These are phyloP conservation scores for Nectriaceae sp. DNA, from an alignment of 2,329 filamentous ascomycete genomes.

Conservation along the genomic window DNA sequence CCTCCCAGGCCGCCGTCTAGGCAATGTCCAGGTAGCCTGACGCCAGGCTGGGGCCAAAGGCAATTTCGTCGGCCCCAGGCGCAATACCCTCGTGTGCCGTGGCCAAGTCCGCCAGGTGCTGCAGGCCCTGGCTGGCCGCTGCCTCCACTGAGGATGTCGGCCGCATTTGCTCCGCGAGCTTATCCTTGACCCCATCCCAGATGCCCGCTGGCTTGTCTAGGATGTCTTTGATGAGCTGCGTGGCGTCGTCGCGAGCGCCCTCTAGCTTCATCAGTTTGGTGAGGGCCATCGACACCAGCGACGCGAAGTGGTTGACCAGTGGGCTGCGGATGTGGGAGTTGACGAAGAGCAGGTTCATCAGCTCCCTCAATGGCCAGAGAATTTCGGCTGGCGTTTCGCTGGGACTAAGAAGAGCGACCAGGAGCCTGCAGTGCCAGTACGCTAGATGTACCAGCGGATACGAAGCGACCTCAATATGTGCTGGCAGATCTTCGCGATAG, in stretches of 20 bases:
- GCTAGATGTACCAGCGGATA: constrained; percentile 64
- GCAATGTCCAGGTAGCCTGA: constrained; percentile 38
- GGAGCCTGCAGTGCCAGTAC: constrained; percentile 70
- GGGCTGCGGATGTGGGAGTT: constrained; percentile 60
- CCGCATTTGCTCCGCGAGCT: constrained; percentile 37
- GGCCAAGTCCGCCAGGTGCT: constrained; percentile 61
- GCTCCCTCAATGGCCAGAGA: constrained; percentile 60
- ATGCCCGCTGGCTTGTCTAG: constrained; percentile 53
- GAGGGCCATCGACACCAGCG: constrained; percentile 61
- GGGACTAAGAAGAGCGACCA: constrained; percentile 62
- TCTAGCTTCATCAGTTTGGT: constrained; percentile 59
- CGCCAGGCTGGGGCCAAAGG: constrained; percentile 35
- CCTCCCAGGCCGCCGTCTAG: too few species aligned
- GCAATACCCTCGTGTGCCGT: constrained; percentile 43
- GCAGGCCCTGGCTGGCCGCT: constrained; percentile 55
- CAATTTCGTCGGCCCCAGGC: constrained; percentile 31
- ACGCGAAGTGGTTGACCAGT: constrained; percentile 67
- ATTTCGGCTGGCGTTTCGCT: constrained; percentile 57
- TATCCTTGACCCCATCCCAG: constrained; percentile 60
- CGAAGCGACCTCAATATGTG: constrained; percentile 51
- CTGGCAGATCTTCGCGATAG: constrained; percentile 65
- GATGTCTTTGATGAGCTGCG: constrained; percentile 56
- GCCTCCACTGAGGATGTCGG: constrained; percentile 40
- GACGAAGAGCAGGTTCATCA: constrained; percentile 58
- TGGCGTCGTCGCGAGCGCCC: constrained; percentile 58